Conservation (phyloP, 2,329 filamentous ascomycete species). For the Hypoxylon sp. region DNA sequence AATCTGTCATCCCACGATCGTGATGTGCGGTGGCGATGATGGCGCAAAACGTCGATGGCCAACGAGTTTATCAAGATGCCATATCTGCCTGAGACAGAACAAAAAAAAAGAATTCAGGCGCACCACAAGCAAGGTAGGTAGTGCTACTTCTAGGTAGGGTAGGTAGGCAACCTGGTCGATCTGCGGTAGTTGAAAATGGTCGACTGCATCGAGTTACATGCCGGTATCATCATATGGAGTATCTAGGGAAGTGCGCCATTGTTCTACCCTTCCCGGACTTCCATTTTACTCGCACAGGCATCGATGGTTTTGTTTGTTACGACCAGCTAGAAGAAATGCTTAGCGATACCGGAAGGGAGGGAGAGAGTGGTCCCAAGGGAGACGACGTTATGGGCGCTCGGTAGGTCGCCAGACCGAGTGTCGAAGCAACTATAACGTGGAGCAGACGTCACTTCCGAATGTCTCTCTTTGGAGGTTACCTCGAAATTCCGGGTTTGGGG, state of each 20-base stretch:
- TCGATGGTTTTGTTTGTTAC: constrained; percentile 27
- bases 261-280: constrained; percentile 26
- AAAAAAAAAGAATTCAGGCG: constrained; percentile 14
- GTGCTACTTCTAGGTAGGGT: constrained; percentile 30
- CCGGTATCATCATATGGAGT: constrained; percentile 24
- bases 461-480: constrained; percentile 47
- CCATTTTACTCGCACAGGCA: constrained; percentile 21
- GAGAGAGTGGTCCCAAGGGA: constrained; percentile 1
- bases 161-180: constrained; percentile 24
- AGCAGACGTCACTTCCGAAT: constrained; percentile 44
- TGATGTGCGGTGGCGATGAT: constrained; percentile 36
- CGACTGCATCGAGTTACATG: constrained; percentile 28
- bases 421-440: constrained; percentile 26
- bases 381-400: constrained; percentile 22
- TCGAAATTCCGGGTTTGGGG: constrained; percentile 36
- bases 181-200: constrained; percentile 31
- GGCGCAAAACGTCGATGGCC: constrained; percentile 28
- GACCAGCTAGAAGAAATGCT: constrained; percentile 13
- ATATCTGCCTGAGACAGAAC: constrained; percentile 13
- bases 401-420: constrained; percentile 28
- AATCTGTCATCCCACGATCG: constrained; percentile 13
- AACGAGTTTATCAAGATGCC: constrained; percentile 18
- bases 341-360: constrained; percentile 40
- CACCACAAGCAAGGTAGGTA: constrained; percentile 12
- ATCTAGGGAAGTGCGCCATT: constrained; percentile 16